A percentile compares a stretch with the other conserved stretches of the same genome.
Conservation (phyloP, 306 rosid genomes). For the Dalbergia oliveri region DNA sequence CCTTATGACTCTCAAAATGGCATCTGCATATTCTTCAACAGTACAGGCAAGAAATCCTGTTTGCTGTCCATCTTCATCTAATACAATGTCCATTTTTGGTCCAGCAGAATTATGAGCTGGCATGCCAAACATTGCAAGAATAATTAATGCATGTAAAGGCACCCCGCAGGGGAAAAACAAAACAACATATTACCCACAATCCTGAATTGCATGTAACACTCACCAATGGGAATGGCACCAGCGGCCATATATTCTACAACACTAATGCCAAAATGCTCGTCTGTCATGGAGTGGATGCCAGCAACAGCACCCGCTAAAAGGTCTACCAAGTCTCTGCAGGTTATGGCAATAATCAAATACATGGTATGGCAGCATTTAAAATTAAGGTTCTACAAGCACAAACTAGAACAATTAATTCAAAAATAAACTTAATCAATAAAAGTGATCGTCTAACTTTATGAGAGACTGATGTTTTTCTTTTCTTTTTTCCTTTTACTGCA, state of each 20-base stretch:
- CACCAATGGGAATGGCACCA: conserved; percentile 95
- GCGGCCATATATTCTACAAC: conserved; percentile 99
- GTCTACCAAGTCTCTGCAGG: conserved; percentile 78
- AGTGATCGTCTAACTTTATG: background rate
- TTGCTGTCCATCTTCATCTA: conserved; percentile 78
- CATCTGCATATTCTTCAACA: conserved; percentile 83
- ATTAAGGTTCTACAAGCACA: conserved; percentile 23
- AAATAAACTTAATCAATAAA: background rate
- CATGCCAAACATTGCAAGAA: conserved; percentile 36
- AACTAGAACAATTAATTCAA: background rate
- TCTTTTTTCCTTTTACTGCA: background rate
- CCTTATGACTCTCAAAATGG: conserved; percentile 63
- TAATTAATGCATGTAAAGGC: conserved; percentile 11
- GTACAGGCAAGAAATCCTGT: conserved; percentile 88
- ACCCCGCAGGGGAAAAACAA: background rate
- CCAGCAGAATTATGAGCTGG: conserved; percentile 98
- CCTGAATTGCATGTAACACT: conserved; percentile 37
- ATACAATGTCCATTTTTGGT: conserved; percentile 94
- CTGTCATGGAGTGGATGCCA: conserved; percentile 97
- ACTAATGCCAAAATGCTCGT: conserved; percentile 95
- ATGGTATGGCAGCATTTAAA: conserved; percentile 21
- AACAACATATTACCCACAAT: background rate
- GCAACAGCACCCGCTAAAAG: conserved; percentile 80
- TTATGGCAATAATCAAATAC: conserved; percentile 31
- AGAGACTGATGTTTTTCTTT: background rate